These are phyloP conservation scores for Hymenotorrendiella dingleyae DNA, from an alignment of 2,329 filamentous ascomycete species.

Conservation along the genomic window DNA sequence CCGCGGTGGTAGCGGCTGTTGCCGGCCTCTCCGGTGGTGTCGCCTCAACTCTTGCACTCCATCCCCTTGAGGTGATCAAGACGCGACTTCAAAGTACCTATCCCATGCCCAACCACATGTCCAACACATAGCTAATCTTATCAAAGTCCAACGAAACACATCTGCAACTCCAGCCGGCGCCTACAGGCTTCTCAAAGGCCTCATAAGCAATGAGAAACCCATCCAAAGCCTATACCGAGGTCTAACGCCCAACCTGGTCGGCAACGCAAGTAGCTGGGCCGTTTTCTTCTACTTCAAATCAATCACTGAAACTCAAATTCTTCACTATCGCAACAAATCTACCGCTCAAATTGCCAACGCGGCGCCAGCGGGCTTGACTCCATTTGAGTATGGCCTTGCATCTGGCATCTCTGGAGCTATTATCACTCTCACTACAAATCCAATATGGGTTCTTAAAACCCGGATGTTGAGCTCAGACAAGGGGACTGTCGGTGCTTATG, in stretches of 20 bases:
- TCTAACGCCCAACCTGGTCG: constrained; percentile 81
- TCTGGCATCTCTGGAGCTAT: constrained; percentile 65
- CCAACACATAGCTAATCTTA: constrained; percentile 7
- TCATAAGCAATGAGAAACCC: constrained; percentile 44
- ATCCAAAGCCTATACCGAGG: constrained; percentile 78
- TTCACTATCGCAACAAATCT: constrained; percentile 18
- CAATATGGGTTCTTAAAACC: constrained; percentile 97
- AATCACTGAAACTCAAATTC: constrained; percentile 40
- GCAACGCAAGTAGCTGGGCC: constrained; percentile 86
- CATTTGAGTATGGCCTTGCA: constrained; percentile 71
- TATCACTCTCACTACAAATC: constrained; percentile 82
- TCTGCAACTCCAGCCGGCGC: constrained; percentile 40
- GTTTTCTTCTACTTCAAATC: constrained; percentile 81
- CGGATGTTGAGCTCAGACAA: constrained; percentile 87
- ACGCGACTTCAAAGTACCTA: constrained; percentile 84
- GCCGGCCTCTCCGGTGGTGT: constrained; percentile 87
- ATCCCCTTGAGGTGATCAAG: constrained; percentile 94
- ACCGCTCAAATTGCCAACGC: constrained; percentile 1
- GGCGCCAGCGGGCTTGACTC: constrained; percentile 12
- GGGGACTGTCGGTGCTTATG: constrained; percentile 70
- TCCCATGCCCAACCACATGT: constrained; percentile 17
- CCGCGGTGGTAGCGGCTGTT: constrained; percentile 77
- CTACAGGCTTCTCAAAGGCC: constrained; percentile 43
- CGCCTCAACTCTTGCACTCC: constrained; percentile 77
- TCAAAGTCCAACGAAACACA: constrained; percentile 45